phyloP scores from a whole-genome alignment of 2,329 filamentous ascomycete species.

The Fusarium siculi region DNA sequence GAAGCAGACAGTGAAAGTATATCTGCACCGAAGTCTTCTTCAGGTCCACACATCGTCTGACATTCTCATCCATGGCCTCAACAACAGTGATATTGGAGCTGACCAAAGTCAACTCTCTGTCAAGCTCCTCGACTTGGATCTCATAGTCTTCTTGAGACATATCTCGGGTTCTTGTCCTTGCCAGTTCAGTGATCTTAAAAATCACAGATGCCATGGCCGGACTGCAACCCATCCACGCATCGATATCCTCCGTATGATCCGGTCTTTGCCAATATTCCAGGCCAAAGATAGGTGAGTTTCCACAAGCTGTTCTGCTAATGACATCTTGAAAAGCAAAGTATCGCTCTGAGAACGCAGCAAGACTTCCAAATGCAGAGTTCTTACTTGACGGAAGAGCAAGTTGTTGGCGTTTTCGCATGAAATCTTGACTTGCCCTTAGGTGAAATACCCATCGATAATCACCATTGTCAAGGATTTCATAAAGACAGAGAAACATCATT shows the following conservation, averaged over 20 bases:
- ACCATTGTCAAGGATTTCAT: constrained; percentile 39
- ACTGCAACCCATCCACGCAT: constrained; percentile 62
- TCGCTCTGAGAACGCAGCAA: constrained; percentile 52
- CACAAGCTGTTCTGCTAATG: constrained; percentile 61
- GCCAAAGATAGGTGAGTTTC: constrained; percentile 58
- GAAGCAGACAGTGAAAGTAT: constrained; percentile 58
- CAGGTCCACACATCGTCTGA: constrained; percentile 44
- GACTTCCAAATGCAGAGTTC: not conserved
- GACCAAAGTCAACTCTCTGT: not conserved
- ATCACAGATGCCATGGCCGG: constrained; percentile 58
- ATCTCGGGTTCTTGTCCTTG: constrained; percentile 43
- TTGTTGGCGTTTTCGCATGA: constrained; percentile 53
- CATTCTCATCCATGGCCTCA: constrained; percentile 17
- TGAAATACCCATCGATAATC: constrained; percentile 57
- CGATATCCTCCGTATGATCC: constrained; percentile 28
- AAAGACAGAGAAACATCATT: constrained; percentile 42
- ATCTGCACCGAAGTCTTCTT: constrained; percentile 55
- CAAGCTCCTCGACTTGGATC: not conserved
- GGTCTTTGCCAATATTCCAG: constrained; percentile 57
- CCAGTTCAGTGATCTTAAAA: constrained; percentile 59
- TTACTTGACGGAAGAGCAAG: constrained; percentile 28
- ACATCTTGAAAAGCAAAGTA: constrained; percentile 64
- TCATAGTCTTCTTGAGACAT: not conserved
- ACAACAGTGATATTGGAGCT: not conserved
- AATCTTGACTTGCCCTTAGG: constrained; percentile 57